Evolutionary conservation across 306 rosid genomes (phyloP).

Genomic region (Lotus japonicus): DNA sequence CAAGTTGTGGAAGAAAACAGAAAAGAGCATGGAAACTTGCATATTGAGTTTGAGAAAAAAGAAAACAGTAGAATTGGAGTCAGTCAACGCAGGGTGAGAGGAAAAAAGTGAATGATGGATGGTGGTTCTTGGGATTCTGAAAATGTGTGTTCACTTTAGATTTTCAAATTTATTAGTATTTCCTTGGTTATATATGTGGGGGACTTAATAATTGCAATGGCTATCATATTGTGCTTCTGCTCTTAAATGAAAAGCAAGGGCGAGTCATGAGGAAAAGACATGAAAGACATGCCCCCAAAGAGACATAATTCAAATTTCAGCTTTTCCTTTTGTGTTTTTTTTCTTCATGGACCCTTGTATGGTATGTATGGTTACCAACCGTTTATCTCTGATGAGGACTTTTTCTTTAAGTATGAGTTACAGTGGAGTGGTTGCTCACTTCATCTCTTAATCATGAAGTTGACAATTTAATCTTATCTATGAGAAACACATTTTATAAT

Average conservation of each 20-base stretch:
- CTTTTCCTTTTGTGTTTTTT: conserved; percentile 60
- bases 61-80: conserved; percentile 12
- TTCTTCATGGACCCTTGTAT: conserved; percentile 21
- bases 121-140: conserved; percentile 70
- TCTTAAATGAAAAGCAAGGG: conserved; percentile 44
- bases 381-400: conserved; percentile 27
- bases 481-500: too few relatives aligned
- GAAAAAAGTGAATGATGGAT: conserved; percentile 28
- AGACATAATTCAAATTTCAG: conserved; percentile 88
- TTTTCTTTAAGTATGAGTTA: neutral
- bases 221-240: conserved; percentile 47
- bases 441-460: too few relatives aligned
- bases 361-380: conserved; percentile 43
- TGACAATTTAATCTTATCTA: too few relatives aligned
- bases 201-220: conserved; percentile 84
- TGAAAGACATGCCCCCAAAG: conserved; percentile 39
- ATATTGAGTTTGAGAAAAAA: conserved; percentile 19
- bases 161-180: conserved; percentile 12
- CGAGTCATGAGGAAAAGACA: neutral
- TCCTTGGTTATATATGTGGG: conserved; percentile 45
- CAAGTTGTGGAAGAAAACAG: conserved; percentile 22
- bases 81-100: conserved; percentile 71
- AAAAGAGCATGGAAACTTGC: conserved; percentile 13
- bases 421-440: too few relatives aligned
- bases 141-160: conserved; percentile 47